A percentile compares a stretch with the other conserved stretches of the same genome.
Evolutionary conservation across 2,329 filamentous ascomycete species (phyloP).

Genomic region (Ophiostoma sp.): DNA sequence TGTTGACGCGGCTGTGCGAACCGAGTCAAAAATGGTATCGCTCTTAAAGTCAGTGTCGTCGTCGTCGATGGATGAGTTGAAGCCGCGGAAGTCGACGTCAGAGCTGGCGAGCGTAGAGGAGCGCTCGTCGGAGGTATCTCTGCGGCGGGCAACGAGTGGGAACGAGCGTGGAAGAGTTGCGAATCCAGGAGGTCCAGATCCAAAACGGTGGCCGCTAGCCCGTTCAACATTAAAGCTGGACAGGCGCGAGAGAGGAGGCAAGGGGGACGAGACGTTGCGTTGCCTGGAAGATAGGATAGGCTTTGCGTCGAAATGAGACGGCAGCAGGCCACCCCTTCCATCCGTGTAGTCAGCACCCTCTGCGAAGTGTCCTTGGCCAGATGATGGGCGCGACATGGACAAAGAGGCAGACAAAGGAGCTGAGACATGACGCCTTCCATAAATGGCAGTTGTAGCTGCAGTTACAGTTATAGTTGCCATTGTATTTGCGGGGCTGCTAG

Average conservation of each 20-base stretch:
- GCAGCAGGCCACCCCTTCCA: slow-evolving; percentile 20
- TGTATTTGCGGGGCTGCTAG: slow-evolving; percentile 32
- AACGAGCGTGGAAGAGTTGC: slow-evolving; percentile 29
- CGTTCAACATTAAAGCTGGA: slow-evolving; percentile 52
- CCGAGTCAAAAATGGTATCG: slow-evolving; percentile 70
- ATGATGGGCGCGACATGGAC: slow-evolving; percentile 26
- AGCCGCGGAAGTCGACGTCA: slow-evolving; percentile 60
- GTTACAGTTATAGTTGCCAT: neutral
- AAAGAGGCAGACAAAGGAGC: slow-evolving; percentile 37
- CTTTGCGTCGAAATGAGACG: slow-evolving; percentile 17
- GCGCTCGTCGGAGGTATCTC: slow-evolving; percentile 43
- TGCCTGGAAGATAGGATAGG: slow-evolving; percentile 30
- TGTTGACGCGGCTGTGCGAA: slow-evolving; percentile 64
- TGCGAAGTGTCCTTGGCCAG: slow-evolving; percentile 14
- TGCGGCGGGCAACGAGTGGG: slow-evolving; percentile 39
- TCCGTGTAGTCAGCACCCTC: slow-evolving; percentile 16
- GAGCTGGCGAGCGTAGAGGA: slow-evolving; percentile 62
- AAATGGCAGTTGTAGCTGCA: neutral
- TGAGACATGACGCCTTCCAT: slow-evolving; percentile 47
- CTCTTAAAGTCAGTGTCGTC: slow-evolving; percentile 75
- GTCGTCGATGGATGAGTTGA: slow-evolving; percentile 61
- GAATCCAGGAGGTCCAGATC: slow-evolving; percentile 4
- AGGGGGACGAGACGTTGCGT: slow-evolving; percentile 51
- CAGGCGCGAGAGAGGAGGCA: slow-evolving; percentile 50
- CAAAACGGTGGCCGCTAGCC: neutral